Conservation (phyloP, 306 rosid species). For the Potentilla sterilis region DNA sequence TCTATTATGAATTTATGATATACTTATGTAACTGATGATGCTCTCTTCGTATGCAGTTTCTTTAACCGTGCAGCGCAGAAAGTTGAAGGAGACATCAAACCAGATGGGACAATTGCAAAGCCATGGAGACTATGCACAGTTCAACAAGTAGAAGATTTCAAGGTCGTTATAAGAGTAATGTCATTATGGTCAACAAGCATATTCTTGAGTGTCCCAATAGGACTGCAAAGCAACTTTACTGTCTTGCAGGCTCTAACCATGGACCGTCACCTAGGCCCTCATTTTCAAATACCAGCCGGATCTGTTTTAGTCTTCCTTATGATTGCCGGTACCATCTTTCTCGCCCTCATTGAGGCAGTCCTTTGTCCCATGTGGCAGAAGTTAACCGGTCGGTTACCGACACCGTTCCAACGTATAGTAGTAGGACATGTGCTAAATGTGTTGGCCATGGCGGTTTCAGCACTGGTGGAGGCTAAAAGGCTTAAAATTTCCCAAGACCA, state of each 20-base stretch:
- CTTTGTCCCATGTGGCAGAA: slow-evolving; percentile 43
- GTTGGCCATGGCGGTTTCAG: slow-evolving; percentile 40
- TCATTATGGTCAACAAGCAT: slow-evolving; percentile 46
- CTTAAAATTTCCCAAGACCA: slow-evolving; percentile 29
- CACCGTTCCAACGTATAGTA: slow-evolving; percentile 50
- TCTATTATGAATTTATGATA: too few relatives aligned
- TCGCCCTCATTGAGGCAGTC: slow-evolving; percentile 43
- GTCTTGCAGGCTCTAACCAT: slow-evolving; percentile 58
- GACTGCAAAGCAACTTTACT: slow-evolving; percentile 37
- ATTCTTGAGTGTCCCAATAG: slow-evolving; percentile 45
- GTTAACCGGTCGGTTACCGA: slow-evolving; percentile 23
- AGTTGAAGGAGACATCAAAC: slow-evolving; percentile 44
- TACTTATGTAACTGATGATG: background rate
- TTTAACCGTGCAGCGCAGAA: background rate
- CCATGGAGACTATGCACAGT: slow-evolving; percentile 56
- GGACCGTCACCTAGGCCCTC: slow-evolving; percentile 55
- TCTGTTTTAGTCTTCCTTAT: slow-evolving; percentile 32
- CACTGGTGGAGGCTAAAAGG: slow-evolving; percentile 66
- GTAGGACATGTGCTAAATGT: slow-evolving; percentile 48
- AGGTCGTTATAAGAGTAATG: too few relatives aligned
- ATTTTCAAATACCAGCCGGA: slow-evolving; percentile 51
- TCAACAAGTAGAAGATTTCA: slow-evolving; percentile 60
- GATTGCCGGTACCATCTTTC: slow-evolving; percentile 40
- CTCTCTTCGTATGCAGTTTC: background rate
- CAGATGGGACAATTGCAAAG: slow-evolving; percentile 41